Percentiles rank a stretch among this genome's conserved stretches.
phyloP scores from a whole-genome alignment of 192 early-diverging fungal genomes.

The Umbelopsis ramanniana region DNA sequence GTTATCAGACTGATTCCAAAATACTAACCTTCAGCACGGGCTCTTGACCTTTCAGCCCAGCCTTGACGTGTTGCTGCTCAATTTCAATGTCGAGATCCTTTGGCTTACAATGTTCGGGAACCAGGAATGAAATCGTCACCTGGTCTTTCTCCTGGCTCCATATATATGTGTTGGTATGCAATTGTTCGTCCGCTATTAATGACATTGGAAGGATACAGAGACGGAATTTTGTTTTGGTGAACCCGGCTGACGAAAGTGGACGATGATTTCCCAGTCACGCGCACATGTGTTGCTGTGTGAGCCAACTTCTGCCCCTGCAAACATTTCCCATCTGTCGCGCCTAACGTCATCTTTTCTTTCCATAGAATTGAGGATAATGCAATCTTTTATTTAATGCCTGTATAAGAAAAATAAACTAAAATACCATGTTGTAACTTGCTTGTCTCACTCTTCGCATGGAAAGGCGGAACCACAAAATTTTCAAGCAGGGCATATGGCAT shows the following conservation, averaged over 20 bases:
- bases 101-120: constrained; percentile 34
- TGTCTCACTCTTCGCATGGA: too few relatives aligned
- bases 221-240: not conserved
- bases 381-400: too few relatives aligned
- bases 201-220: not conserved
- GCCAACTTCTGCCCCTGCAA: too few relatives aligned
- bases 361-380: too few relatives aligned
- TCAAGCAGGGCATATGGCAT: too few relatives aligned
- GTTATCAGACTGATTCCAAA: not conserved
- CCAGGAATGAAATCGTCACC: constrained; percentile 43
- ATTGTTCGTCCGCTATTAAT: constrained; percentile 34
- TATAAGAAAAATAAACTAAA: too few relatives aligned
- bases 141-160: constrained; percentile 45
- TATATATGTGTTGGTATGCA: constrained; percentile 39
- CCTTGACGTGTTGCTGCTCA: constrained; percentile 36
- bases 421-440: too few relatives aligned
- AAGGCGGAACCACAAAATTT: too few relatives aligned
- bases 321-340: too few relatives aligned
- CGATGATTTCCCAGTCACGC: constrained; percentile 1
- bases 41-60: constrained; percentile 41
- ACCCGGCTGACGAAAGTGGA: not conserved
- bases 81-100: constrained; percentile 45
- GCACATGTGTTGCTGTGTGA: too few relatives aligned
- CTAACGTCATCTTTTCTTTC: too few relatives aligned
- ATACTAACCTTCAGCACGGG: constrained; percentile 38